Evolutionary conservation across 1,284 basidiomycete genomes (phyloP).

Genomic region (Mycena citricolor): DNA sequence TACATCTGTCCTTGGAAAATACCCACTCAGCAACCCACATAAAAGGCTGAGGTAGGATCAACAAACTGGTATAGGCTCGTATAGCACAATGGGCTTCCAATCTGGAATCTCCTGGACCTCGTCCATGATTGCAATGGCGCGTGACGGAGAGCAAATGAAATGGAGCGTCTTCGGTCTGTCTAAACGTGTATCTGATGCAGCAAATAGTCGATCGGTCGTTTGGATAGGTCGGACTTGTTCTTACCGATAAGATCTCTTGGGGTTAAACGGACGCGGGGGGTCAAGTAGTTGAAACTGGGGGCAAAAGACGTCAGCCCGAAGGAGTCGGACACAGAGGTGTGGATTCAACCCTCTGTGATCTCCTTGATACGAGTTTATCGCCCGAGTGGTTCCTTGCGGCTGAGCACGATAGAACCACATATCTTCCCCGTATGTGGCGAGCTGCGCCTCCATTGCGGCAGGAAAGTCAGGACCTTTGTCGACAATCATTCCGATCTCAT

Average conservation of each 20-base stretch:
- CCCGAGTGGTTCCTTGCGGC: constrained; percentile 64
- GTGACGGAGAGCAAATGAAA: constrained; percentile 81
- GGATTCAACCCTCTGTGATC: constrained; percentile 61
- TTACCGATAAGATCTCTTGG: constrained; percentile 75
- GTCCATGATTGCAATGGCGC: constrained; percentile 67
- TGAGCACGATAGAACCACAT: constrained; percentile 81
- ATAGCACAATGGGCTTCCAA: constrained; percentile 73
- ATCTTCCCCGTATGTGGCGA: constrained; percentile 71
- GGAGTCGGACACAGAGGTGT: neutral
- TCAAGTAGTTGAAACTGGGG: constrained; percentile 80
- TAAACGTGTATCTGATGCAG: constrained; percentile 50
- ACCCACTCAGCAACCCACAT: constrained; percentile 8
- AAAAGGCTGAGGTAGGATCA: constrained; percentile 1
- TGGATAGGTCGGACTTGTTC: too few relatives aligned
- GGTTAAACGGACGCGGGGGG: constrained; percentile 69
- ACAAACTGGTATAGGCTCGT: constrained; percentile 84
- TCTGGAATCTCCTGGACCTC: constrained; percentile 53
- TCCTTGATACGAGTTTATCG: constrained; percentile 78
- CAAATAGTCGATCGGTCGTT: too few relatives aligned
- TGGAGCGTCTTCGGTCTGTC: constrained; percentile 66
- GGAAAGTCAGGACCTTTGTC: constrained; percentile 85
- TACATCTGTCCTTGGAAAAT: constrained; percentile 64
- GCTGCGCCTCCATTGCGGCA: constrained; percentile 47
- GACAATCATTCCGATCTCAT: constrained; percentile 76
- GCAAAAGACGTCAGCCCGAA: constrained; percentile 48